Evolutionary conservation across 1,284 basidiomycete genomes (phyloP).

Genomic region (Gomphus bonarii): DNA sequence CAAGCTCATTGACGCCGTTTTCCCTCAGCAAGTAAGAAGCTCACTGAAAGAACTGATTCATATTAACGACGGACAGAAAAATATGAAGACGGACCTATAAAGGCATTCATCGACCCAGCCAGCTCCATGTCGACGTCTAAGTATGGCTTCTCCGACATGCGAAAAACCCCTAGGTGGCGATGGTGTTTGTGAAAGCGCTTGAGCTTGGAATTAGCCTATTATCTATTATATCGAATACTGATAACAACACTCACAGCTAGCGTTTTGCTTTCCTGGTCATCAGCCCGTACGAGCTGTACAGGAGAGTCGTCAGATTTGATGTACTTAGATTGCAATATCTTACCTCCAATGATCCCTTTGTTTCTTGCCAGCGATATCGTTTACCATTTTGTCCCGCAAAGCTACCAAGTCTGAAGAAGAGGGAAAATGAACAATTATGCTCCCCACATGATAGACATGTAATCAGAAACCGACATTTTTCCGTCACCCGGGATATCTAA

Average conservation of each 20-base stretch:
- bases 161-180: slow-evolving; percentile 26
- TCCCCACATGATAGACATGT: background rate
- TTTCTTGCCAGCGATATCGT: slow-evolving; percentile 23
- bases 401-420: slow-evolving; percentile 17
- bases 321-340: background rate
- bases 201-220: background rate
- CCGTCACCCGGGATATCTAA: background rate
- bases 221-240: background rate
- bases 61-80: background rate
- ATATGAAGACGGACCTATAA: slow-evolving; percentile 23
- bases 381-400: slow-evolving; percentile 25
- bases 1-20: background rate
- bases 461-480: background rate
- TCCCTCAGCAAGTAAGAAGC: slow-evolving; percentile 9
- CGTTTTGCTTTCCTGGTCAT: slow-evolving; percentile 20
- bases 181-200: slow-evolving; percentile 25
- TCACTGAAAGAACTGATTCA: background rate
- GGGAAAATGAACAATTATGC: background rate
- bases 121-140: slow-evolving; percentile 27
- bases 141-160: slow-evolving; percentile 28
- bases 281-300: slow-evolving; percentile 22
- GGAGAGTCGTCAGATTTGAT: background rate
- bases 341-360: slow-evolving; percentile 23
- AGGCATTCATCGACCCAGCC: slow-evolving; percentile 27
- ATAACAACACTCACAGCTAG: slow-evolving; percentile 20